Evolutionary conservation across 805 yeast species (phyloP), one percentile per base, ranked within the genome.

Genomic region (Lachancea mirantina): DNA sequence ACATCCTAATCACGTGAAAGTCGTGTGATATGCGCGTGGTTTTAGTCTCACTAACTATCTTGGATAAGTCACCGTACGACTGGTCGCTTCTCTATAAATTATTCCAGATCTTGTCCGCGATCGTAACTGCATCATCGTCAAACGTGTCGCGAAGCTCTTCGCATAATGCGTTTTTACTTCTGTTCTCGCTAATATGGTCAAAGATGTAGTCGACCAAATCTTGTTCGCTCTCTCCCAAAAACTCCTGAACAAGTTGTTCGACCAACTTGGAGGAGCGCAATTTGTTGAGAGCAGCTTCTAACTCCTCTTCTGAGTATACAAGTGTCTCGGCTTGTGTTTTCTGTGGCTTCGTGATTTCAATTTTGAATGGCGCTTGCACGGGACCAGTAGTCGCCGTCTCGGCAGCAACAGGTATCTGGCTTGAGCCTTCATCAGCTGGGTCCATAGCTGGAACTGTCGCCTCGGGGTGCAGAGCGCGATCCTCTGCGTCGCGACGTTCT

Each of bases 141-240:
- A 55, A 55, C 2, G 59, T 55, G 27, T 55, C 59, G 24, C 40
- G 40, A 8, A 55, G 40, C 23, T 55, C 61, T 14, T 43, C 41
- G 10, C 48, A 29, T 10, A 55, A 36, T 15, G 42, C 40, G 8
- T 37, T 27, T 33, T 42, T 51, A 26, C 35, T 44, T 32, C 46
- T 45, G 37, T 49, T 35, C 24, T 45, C 50, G 11, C 37, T 41
- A 14, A 55, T 49, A 23, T 50, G 50, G 14, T 52, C 55, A 14
- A 54, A 29, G 20, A 55, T 52, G 41, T 50, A 55, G 3, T 50
- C 57, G 3, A 52, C 58, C 35, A 55, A 28, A 21, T 55, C 61
- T 21, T 46, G 47, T 28, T 55, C 61, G 35, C 52, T 46, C 8
- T 52, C 55, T 24, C 61, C 61, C 8, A 55, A 39, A 26, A 46